These are phyloP conservation scores for Vaccinium corymbosum DNA, from an alignment of 148 eudicot genomes.

Conservation along the genomic window DNA sequence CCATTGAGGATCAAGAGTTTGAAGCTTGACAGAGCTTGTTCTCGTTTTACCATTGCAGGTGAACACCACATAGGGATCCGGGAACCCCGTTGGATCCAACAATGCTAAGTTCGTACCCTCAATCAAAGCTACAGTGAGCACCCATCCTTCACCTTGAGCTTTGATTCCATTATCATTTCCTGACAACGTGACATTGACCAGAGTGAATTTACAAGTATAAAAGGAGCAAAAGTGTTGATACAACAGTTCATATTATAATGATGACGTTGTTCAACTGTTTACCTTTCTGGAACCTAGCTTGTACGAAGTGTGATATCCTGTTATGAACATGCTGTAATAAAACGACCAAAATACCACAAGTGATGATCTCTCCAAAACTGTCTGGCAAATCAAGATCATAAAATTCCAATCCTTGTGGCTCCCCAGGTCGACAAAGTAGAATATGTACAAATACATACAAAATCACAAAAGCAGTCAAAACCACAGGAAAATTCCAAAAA, in stretches of 20 bases:
- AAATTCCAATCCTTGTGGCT: constrained; percentile 65
- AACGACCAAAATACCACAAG: constrained; percentile 50
- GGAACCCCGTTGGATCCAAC: constrained; percentile 39
- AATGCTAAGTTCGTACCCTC: constrained; percentile 64
- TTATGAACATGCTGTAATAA: constrained; percentile 56
- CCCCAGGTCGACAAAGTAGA: constrained; percentile 44
- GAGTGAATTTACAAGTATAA: background rate
- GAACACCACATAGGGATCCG: constrained; percentile 83
- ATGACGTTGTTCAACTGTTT: constrained; percentile 13
- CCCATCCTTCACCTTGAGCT: constrained; percentile 95
- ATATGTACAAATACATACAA: constrained; percentile 63
- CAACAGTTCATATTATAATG: background rate
- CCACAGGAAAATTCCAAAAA: constrained; percentile 67
- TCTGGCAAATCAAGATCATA: constrained; percentile 79
- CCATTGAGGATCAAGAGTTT: constrained; percentile 84
- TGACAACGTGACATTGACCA: constrained; percentile 21
- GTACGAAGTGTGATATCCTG: constrained; percentile 71
- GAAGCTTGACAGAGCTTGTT: constrained; percentile 92
- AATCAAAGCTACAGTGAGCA: constrained; percentile 73
- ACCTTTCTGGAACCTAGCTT: constrained; percentile 79
- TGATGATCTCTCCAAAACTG: constrained; percentile 75
- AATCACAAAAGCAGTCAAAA: constrained; percentile 41
- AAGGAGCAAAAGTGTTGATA: background rate
- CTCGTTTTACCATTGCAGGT: constrained; percentile 86
- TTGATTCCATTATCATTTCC: constrained; percentile 85